Percentiles rank a stretch among this genome's conserved stretches.
These are phyloP conservation scores for Tolypocladium album DNA, from an alignment of 2,329 filamentous ascomycete species.

Conservation along the genomic window DNA sequence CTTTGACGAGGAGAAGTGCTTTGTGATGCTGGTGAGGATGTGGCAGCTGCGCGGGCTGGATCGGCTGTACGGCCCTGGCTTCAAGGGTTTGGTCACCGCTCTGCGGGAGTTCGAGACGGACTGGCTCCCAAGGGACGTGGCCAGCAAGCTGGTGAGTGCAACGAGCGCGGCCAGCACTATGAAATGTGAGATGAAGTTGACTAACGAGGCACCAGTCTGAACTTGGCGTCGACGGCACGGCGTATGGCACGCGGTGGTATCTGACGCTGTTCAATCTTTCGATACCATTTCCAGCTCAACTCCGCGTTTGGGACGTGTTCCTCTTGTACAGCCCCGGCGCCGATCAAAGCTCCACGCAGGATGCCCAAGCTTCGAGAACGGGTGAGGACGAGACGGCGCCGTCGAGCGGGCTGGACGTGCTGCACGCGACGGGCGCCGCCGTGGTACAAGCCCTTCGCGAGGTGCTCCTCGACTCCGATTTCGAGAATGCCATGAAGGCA, in stretches of 20 bases:
- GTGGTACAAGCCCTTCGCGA: conserved; percentile 85
- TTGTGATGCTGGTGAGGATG: conserved; percentile 92
- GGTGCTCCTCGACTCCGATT: conserved; percentile 83
- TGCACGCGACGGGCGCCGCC: conserved; percentile 84
- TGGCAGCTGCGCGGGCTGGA: conserved; percentile 85
- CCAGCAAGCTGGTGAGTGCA: conserved; percentile 61
- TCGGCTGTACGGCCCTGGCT: conserved; percentile 72
- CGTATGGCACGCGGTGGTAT: conserved; percentile 97
- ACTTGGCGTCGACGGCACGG: conserved; percentile 71
- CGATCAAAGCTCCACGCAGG: conserved; percentile 4
- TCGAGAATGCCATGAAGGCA: conserved; percentile 96
- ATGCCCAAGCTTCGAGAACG: neutral
- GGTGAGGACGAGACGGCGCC: conserved; percentile 6
- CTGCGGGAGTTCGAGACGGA: conserved; percentile 73
- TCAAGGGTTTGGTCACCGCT: conserved; percentile 76
- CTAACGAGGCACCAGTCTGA: conserved; percentile 42
- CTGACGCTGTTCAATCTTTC: conserved; percentile 95
- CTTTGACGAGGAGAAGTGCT: conserved; percentile 88
- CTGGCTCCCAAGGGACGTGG: conserved; percentile 79
- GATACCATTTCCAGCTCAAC: conserved; percentile 85
- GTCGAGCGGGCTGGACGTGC: conserved; percentile 58
- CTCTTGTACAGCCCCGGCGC: conserved; percentile 61
- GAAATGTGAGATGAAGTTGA: neutral
- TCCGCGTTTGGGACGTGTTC: conserved; percentile 96
- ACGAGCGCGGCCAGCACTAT: neutral